phyloP scores from a whole-genome alignment of 2,329 filamentous ascomycete genomes.

The Ophiostoma ips region DNA sequence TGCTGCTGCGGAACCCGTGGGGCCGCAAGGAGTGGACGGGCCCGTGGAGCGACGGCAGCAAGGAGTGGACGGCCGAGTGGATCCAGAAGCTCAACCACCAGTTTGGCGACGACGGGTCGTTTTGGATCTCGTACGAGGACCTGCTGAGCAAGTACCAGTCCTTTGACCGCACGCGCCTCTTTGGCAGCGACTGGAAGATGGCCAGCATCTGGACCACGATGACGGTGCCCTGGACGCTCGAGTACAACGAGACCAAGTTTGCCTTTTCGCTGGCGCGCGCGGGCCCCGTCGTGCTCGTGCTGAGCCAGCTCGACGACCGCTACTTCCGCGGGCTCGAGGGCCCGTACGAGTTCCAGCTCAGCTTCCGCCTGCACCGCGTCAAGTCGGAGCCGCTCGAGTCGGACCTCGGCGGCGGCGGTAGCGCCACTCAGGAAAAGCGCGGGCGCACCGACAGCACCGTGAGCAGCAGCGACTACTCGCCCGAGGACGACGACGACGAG shows the following conservation, averaged over 20 bases:
- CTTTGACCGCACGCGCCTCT: slow-evolving; percentile 49
- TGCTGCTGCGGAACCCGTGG: slow-evolving; percentile 42
- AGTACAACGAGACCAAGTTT: slow-evolving; percentile 48
- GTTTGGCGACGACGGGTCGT: slow-evolving; percentile 48
- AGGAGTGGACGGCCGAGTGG: slow-evolving; percentile 46
- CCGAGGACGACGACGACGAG: slow-evolving; percentile 5
- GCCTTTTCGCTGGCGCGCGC: slow-evolving; percentile 40
- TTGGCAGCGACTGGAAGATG: slow-evolving; percentile 44
- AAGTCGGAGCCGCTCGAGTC: slow-evolving; percentile 24
- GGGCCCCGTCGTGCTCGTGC: slow-evolving; percentile 43
- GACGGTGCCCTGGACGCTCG: slow-evolving; percentile 46
- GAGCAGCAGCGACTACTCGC: neutral
- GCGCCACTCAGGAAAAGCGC: neutral
- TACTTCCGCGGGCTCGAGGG: slow-evolving; percentile 49
- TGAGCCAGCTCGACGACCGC: slow-evolving; percentile 47
- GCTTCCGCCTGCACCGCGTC: slow-evolving; percentile 25
- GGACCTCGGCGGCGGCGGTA: neutral
- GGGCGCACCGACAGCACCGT: neutral
- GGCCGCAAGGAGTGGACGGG: slow-evolving; percentile 49
- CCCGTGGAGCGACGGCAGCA: slow-evolving; percentile 43
- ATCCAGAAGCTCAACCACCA: slow-evolving; percentile 43
- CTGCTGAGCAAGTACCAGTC: slow-evolving; percentile 47
- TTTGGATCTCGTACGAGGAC: slow-evolving; percentile 51
- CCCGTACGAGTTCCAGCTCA: slow-evolving; percentile 35
- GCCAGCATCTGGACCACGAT: slow-evolving; percentile 48